Evolutionary conservation across 768 basidiomycete genomes (phyloP), one percentile per base, ranked within the genome.

Genomic region (Tricholoma saponaceum): DNA sequence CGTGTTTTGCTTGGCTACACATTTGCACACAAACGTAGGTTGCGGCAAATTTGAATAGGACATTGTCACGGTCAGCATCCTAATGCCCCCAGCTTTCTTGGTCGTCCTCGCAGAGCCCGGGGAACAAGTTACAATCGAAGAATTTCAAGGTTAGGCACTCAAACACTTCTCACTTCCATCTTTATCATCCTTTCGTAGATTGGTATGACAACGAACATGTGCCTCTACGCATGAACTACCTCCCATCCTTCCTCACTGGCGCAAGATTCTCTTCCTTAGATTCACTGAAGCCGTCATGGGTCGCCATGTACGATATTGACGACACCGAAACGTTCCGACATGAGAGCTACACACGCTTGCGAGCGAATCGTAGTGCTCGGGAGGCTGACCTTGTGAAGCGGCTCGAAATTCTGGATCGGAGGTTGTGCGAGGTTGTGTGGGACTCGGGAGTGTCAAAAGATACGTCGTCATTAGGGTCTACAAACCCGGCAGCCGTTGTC

Each of bases 201-300:
- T 83, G 82, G 82, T 83, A 83, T 67, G 73, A 82, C 61, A 79
- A 80, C 55, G 82, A 83, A 67, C 82, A 82, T 61, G 74, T 83
- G 33, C 81, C 81, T 0, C 67, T 82, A 1, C 76, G 82, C 10
- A 66, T 82, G 54, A 71, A 82, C 58, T 69, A 75, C 55, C 68
- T 81, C 5, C 64, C 68, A 6, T 73, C 75, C 8, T 82, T 82
- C 68, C 71, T 80, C 39, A 77, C 79, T 5, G 80, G 78, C 0
- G 80, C 80, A 2, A 69, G 82, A 33, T 82, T 75, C 60, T 65
- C 66, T 1, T 75, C 76, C 2, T 51, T 67, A 2, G 79, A 81
- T 58, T 60, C 58, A 10, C 58, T 62, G 12, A 67, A 58, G 32
- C 78, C 79, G 0, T 67, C 70, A 1, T 83, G 81, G 81, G 60